Percentiles rank a stretch among this genome's conserved stretches.
Evolutionary conservation across 805 yeast species (phyloP).

Genomic region (Hanseniaspora mollemarum): DNA sequence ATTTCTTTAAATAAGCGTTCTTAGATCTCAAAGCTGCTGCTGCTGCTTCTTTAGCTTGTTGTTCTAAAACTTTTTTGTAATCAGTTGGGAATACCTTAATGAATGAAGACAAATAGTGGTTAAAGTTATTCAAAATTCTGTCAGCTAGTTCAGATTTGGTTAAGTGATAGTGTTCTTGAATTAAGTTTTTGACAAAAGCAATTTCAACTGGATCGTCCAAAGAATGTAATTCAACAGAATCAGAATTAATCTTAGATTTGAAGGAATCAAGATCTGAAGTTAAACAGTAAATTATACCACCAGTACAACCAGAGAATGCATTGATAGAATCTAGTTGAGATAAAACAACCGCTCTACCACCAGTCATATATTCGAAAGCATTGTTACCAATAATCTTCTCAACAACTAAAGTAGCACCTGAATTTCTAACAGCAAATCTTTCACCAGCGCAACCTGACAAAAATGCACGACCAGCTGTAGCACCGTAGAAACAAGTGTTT

Average conservation of each 20-base stretch:
- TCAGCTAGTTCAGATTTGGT: slow-evolving; percentile 87
- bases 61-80: slow-evolving; percentile 78
- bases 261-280: slow-evolving; percentile 87
- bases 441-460: slow-evolving; percentile 97
- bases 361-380: slow-evolving; percentile 99
- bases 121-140: slow-evolving; percentile 71
- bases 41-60: slow-evolving; percentile 41
- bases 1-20: slow-evolving; percentile 51
- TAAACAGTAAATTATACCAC: slow-evolving; percentile 95
- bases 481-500: slow-evolving; percentile 96
- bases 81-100: slow-evolving; percentile 89
- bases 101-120: slow-evolving; percentile 74
- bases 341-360: slow-evolving; percentile 91
- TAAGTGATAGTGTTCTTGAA: slow-evolving; percentile 91
- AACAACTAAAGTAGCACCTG: slow-evolving; percentile 93
- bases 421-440: slow-evolving; percentile 95
- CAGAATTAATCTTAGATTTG: slow-evolving; percentile 61
- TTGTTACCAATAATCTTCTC: slow-evolving; percentile 93
- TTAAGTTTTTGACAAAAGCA: slow-evolving; percentile 82
- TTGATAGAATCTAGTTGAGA: slow-evolving; percentile 88
- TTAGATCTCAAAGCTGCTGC: slow-evolving; percentile 54
- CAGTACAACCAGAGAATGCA: slow-evolving; percentile 90
- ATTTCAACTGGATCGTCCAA: slow-evolving; percentile 82
- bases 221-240: slow-evolving; percentile 66
- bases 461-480: slow-evolving; percentile 88